Evolutionary conservation across 805 yeast genomes (phyloP).

Genomic region (Myxozyma monticola): DNA sequence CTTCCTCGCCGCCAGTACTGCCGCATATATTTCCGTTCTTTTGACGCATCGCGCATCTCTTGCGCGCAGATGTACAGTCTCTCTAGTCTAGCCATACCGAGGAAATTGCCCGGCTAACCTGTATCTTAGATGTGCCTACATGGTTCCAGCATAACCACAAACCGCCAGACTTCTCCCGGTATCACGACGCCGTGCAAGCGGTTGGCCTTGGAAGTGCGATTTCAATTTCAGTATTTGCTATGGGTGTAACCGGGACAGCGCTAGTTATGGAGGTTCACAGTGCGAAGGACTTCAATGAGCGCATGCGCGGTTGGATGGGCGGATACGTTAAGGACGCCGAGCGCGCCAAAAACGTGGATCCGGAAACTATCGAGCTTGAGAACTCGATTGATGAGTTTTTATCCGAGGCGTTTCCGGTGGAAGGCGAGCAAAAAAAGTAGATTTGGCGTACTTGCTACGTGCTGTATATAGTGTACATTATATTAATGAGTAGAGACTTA

Average conservation of each 20-base stretch:
- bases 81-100: neutral
- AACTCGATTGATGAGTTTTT: conserved; percentile 20
- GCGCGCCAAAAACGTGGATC: conserved; percentile 19
- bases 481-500: no score
- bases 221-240: conserved; percentile 65
- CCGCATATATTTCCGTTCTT: conserved; percentile 18
- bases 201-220: conserved; percentile 71
- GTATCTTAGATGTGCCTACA: conserved; percentile 54
- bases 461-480: no score
- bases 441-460: no score
- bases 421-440: no score
- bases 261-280: conserved; percentile 73
- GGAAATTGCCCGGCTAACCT: neutral
- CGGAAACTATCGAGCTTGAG: conserved; percentile 19
- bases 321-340: conserved; percentile 45
- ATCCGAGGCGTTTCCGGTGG: conserved; percentile 7
- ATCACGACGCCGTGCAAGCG: conserved; percentile 75
- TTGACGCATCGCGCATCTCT: conserved; percentile 17
- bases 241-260: conserved; percentile 69
- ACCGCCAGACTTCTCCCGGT: conserved; percentile 71
- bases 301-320: conserved; percentile 60
- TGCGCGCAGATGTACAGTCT: conserved; percentile 21
- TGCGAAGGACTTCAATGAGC: conserved; percentile 65
- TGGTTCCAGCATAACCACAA: conserved; percentile 76
- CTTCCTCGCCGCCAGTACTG: conserved; percentile 26